Evolutionary conservation across 179 eudicot species (phyloP), one percentile per base, ranked within the genome.

Genomic region (Camellia oleifera): DNA sequence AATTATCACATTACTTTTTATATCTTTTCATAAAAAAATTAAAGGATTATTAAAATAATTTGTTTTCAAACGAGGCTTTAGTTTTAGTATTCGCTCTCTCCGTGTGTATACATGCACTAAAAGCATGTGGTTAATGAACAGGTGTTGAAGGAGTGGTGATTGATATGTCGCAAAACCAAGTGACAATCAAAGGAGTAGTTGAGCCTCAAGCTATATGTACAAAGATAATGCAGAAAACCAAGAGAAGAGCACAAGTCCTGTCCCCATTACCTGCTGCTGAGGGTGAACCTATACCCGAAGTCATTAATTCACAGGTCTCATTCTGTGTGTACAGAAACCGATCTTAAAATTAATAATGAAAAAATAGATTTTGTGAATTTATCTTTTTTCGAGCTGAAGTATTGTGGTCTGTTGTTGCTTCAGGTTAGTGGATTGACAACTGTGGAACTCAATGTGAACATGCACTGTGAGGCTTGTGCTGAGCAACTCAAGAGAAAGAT

Each of bases 391-490:
- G 40, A 10, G 13, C 44, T 69, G 32, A 63, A 63, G 32, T 78
- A 2, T 71, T 72, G 60, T 44, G 45, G 40, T 53, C 17, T 65
- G 11, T 62, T 44, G 46, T 65, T 72, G n/a, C 3, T 85, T 60
- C 87, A 95, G 97, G 98, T 91, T 53, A 90, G 92, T 81, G 98
- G 90, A 67, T 78, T 85, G 57, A 87, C 86, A n/a, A 91, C 97
- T 0, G 91, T 97, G 80, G 98, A 92, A 77, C 94, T 97, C 9
- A 92, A 78, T 78, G 98, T 97, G 32, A 94, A 97, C 84, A 97
- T 97, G 99, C 99, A 97, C 64, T 97, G 98, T 80, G 95, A 91
- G 77, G 98, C 99, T 3, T 97, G 99, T 71, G 97, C 99, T 48
- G 88, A 85, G 72, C 99, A 94, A 75, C 94, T 97, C 69, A 94